Conservation (phyloP, 2,329 filamentous ascomycete species). For the Raffaelea ambrosiae region DNA sequence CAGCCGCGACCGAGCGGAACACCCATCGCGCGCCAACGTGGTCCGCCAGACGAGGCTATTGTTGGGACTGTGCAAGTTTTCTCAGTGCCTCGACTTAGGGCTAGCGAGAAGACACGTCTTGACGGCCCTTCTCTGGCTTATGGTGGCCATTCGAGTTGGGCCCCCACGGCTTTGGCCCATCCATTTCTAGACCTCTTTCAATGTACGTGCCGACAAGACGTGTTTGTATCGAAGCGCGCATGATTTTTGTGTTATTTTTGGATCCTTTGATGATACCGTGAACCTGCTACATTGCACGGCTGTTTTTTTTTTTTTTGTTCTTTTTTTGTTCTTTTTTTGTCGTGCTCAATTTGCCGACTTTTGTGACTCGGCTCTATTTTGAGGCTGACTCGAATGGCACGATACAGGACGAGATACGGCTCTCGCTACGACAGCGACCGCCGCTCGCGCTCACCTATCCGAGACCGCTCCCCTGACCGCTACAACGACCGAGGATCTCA, state of each 20-base stretch:
- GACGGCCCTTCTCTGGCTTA: neutral
- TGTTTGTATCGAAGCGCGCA: neutral
- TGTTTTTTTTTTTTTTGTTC: neutral
- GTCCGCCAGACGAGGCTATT: too few relatives aligned
- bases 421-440: conserved; percentile 56
- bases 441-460: conserved; percentile 51
- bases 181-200: neutral
- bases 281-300: too few relatives aligned
- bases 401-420: conserved; percentile 47
- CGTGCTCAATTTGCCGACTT: too few relatives aligned
- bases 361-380: too few relatives aligned
- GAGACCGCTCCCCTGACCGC: conserved; percentile 62
- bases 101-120: neutral
- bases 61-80: too few relatives aligned
- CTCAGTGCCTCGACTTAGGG: too few relatives aligned
- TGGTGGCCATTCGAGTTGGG: neutral
- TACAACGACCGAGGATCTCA: conserved; percentile 45
- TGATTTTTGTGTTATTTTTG: too few relatives aligned
- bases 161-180: neutral
- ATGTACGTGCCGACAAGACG: neutral
- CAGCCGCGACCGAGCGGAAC: too few relatives aligned
- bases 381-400: conserved; percentile 8
- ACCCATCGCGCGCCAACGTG: too few relatives aligned
- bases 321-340: conserved; percentile 3
- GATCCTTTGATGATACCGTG: too few relatives aligned